Conservation (phyloP, 164 flowering plant species). For the Vitis riparia region DNA sequence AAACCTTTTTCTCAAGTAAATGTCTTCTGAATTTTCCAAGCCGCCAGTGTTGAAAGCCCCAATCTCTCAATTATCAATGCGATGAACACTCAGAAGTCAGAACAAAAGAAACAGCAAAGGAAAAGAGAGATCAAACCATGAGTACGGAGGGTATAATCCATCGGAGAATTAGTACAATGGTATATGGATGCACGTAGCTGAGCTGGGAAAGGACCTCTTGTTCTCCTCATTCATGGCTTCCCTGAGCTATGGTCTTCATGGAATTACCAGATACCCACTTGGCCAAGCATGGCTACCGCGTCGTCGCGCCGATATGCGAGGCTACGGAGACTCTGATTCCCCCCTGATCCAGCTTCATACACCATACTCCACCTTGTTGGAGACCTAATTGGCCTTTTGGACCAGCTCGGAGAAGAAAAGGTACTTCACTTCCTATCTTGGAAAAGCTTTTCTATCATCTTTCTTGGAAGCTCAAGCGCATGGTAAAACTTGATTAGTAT, state of each 20-base stretch:
- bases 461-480: too few species aligned
- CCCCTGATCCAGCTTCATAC: constrained; percentile 22
- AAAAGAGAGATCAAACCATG: not conserved
- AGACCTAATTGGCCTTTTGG: constrained; percentile 34
- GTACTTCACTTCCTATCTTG: not conserved
- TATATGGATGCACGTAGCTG: constrained; percentile 23
- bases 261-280: constrained; percentile 15
- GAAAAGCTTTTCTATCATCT: too few species aligned
- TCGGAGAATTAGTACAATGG: constrained; percentile 8
- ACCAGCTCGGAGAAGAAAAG: constrained; percentile 26
- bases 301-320: constrained; percentile 24
- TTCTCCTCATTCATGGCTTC: constrained; percentile 26
- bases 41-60: too few species aligned
- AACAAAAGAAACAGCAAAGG: not conserved
- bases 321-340: constrained; percentile 20
- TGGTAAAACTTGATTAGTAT: too few species aligned
- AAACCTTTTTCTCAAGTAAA: too few species aligned
- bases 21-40: too few species aligned
- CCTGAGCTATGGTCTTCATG: constrained; percentile 21
- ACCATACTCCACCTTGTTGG: constrained; percentile 34
- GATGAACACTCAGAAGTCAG: not conserved
- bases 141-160: constrained; percentile 2
- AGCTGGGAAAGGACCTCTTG: constrained; percentile 20
- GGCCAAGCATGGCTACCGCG: constrained; percentile 18
- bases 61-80: too few species aligned